Percentiles rank a stretch among this genome's conserved stretches.
phyloP scores from a whole-genome alignment of 1,139 yeast genomes.

The Geotrichum restrictum region DNA sequence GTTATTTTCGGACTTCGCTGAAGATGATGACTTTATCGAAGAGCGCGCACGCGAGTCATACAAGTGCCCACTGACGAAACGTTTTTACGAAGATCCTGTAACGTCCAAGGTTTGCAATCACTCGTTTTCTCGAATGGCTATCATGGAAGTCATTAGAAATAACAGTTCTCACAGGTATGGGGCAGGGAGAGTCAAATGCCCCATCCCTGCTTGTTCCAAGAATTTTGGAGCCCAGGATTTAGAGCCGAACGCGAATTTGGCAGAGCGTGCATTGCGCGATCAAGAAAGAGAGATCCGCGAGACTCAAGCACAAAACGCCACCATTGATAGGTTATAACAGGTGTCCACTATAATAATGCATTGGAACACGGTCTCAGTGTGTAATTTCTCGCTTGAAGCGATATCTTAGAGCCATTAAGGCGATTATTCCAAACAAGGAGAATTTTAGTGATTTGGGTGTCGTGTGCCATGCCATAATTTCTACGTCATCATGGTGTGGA shows the following conservation, averaged over 20 bases:
- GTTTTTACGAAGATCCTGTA: constrained; percentile 30
- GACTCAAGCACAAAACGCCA: constrained; percentile 24
- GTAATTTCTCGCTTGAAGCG: not conserved
- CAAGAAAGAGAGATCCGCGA: constrained; percentile 21
- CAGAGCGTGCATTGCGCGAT: constrained; percentile 26
- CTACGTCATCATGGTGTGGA: too few relatives aligned
- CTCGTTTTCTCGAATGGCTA: constrained; percentile 30
- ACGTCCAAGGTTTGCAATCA: constrained; percentile 30
- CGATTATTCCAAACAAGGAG: too few relatives aligned
- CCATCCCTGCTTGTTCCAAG: constrained; percentile 31
- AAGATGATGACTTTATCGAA: constrained; percentile 32
- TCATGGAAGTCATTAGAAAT: constrained; percentile 24
- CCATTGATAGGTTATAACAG: constrained; percentile 33
- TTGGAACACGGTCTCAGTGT: too few relatives aligned
- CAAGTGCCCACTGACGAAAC: constrained; percentile 33
- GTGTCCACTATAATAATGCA: not conserved
- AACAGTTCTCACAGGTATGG: not conserved
- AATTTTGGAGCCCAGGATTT: constrained; percentile 19
- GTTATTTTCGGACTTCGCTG: constrained; percentile 28
- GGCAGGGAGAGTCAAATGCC: constrained; percentile 24
- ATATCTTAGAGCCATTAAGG: too few relatives aligned
- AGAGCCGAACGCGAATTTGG: constrained; percentile 25
- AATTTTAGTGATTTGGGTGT: too few relatives aligned
- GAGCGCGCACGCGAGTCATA: constrained; percentile 30
- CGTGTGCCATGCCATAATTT: too few relatives aligned